Evolutionary conservation across 164 flowering plant species (phyloP).

Genomic region (Echeveria elegans): DNA sequence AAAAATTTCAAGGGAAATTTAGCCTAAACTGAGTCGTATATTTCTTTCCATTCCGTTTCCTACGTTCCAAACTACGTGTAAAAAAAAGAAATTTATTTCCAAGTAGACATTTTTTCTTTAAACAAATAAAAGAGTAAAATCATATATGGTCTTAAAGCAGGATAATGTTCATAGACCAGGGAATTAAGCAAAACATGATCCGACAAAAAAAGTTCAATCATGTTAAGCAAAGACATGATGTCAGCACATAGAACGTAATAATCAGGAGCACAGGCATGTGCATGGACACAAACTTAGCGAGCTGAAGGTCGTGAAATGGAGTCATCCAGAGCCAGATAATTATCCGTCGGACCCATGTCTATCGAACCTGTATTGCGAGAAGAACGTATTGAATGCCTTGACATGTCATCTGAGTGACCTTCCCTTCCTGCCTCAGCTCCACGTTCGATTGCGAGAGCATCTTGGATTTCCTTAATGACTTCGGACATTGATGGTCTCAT

Average conservation of each 20-base stretch:
- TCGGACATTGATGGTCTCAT: slow-evolving; percentile 92
- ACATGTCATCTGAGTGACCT: slow-evolving; percentile 51
- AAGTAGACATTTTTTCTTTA: too few relatives aligned
- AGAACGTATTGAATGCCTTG: slow-evolving; percentile 56
- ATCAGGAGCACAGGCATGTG: slow-evolving; percentile 1
- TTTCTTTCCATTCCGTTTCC: too few relatives aligned
- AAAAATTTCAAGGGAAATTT: too few relatives aligned
- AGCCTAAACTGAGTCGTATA: too few relatives aligned
- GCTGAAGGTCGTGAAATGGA: slow-evolving; percentile 34
- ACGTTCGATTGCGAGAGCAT: slow-evolving; percentile 70
- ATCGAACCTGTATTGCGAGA: slow-evolving; percentile 41
- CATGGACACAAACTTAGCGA: not conserved
- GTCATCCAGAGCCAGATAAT: slow-evolving; percentile 51
- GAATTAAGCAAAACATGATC: not conserved
- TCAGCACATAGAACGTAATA: not conserved
- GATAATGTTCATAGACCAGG: not conserved
- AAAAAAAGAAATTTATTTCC: too few relatives aligned
- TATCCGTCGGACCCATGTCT: slow-evolving; percentile 44
- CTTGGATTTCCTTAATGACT: slow-evolving; percentile 97
- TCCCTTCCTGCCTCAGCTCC: slow-evolving; percentile 37
- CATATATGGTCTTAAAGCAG: too few relatives aligned
- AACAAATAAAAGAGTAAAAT: too few relatives aligned
- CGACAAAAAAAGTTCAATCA: not conserved
- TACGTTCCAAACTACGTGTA: too few relatives aligned
- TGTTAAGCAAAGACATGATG: not conserved